Base-by-base conservation (phyloP, 768 basidiomycete species). In the Daedaleopsis nitida region DNA sequence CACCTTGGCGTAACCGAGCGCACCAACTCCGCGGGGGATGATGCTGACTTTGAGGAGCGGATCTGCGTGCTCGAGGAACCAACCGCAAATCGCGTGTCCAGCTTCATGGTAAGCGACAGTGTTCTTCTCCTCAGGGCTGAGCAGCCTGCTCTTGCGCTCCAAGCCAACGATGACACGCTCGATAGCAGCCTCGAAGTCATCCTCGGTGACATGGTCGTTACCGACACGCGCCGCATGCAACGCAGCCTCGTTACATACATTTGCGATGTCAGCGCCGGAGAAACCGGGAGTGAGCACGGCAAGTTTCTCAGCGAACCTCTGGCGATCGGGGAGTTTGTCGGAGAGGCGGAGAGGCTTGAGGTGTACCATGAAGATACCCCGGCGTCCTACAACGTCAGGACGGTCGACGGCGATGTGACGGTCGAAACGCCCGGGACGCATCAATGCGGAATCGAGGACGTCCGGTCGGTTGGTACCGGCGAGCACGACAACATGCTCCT, bases 51-150 rank as follows among this genome's bases (percentile, higher is more conserved):
- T 98, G 65, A 98, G 84, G 51, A 98, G 77, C 39, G 96, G 96
- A 71, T 98, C 95, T 47, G 97, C 97, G 65, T 96, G 93, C 76
- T 98, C 94, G 66, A 99, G 79, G 83, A 92, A 98, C 97, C 97
- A 99, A 4, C 97, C 97, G 70, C 93, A 96, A 48, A 98, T 89
- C 21, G 97, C 97, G 75, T 99, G 97, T 5, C 97, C 97, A 23
- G 97, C 97, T 80, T 99, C 97, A 71, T 99, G 97, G 73, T 98
- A 98, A 9, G 97, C 97, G 45, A 98, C 96, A 0, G 92, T 98
- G 78, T 88, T 96, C 87, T 99, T 99, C 83, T 99, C 97, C 68
- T 97, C 94, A 23, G 87, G 83, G 68, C 92, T 95, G 48, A 99
- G 80, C 32, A 98, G 91, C 59, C 96, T 81, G 65, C 90, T 94